Percentiles rank a stretch among this genome's conserved stretches.
These are phyloP conservation scores for Talaromyces stipitatus DNA, from an alignment of 495 filamentous ascomycete genomes.

Conservation along the genomic window DNA sequence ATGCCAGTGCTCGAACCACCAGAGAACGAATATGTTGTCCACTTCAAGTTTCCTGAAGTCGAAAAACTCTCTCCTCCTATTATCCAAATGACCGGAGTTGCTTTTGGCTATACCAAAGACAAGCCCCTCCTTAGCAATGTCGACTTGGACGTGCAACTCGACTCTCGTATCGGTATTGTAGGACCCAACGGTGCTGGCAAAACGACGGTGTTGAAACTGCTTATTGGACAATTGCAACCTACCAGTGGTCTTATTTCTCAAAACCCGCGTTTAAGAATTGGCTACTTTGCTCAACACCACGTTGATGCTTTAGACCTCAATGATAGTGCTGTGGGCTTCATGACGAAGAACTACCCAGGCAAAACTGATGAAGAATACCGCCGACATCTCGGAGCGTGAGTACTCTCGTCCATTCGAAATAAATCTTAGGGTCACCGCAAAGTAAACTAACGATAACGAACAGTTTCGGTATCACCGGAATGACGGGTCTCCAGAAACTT, in stretches of 20 bases:
- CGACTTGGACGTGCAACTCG: slow-evolving; percentile 93
- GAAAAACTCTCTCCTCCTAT: slow-evolving; percentile 97
- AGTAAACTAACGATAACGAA: slow-evolving; percentile 1
- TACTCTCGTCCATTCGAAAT: not conserved
- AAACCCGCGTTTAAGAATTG: slow-evolving; percentile 79
- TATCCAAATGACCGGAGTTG: slow-evolving; percentile 90
- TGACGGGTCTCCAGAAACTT: slow-evolving; percentile 96
- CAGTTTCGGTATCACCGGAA: slow-evolving; percentile 93
- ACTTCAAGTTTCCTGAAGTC: slow-evolving; percentile 97
- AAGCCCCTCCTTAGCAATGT: slow-evolving; percentile 76
- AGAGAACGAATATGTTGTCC: slow-evolving; percentile 89
- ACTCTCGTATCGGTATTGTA: slow-evolving; percentile 96
- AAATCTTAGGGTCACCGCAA: not conserved
- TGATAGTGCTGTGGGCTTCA: slow-evolving; percentile 83
- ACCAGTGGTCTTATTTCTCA: slow-evolving; percentile 76
- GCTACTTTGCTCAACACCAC: slow-evolving; percentile 98
- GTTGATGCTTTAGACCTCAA: slow-evolving; percentile 93
- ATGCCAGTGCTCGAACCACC: slow-evolving; percentile 90
- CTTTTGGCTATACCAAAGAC: slow-evolving; percentile 81
- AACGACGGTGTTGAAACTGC: slow-evolving; percentile 89
- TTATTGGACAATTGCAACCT: slow-evolving; percentile 77
- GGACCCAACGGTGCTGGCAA: slow-evolving; percentile 98
- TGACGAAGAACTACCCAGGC: slow-evolving; percentile 86
- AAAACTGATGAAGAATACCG: slow-evolving; percentile 95
- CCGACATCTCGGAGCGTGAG: slow-evolving; percentile 76